phyloP scores from a whole-genome alignment of 2,329 filamentous ascomycete species.

The Dactylella cylindrospora region DNA sequence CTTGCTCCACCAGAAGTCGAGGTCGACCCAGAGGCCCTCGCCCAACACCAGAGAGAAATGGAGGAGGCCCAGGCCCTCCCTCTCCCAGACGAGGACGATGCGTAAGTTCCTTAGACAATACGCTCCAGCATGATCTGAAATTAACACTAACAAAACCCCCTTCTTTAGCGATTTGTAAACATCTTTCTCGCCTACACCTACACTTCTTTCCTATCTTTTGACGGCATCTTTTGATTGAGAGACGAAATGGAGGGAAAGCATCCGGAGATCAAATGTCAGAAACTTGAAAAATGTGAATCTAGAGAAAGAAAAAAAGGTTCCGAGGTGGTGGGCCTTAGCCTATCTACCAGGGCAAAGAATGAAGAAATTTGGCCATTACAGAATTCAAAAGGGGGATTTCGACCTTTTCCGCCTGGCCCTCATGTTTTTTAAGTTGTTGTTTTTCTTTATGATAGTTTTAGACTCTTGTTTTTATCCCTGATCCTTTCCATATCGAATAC shows the following conservation, averaged over 20 bases:
- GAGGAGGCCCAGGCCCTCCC: constrained; percentile 74
- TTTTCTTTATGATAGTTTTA: too few species aligned
- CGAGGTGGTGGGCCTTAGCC: too few species aligned
- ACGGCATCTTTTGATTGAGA: background rate
- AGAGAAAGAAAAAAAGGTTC: constrained; percentile 13
- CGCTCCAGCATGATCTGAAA: background rate
- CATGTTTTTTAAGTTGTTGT: too few species aligned
- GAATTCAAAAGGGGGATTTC: too few species aligned
- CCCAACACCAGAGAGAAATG: constrained; percentile 88
- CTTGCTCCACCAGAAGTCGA: constrained; percentile 89
- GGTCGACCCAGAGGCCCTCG: constrained; percentile 80
- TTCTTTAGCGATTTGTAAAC: constrained; percentile 48
- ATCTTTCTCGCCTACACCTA: background rate
- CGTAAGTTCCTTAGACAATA: constrained; percentile 52
- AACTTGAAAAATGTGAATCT: constrained; percentile 26
- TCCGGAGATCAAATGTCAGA: constrained; percentile 13
- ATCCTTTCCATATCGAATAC: too few species aligned
- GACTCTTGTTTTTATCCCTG: too few species aligned
- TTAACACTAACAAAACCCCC: constrained; percentile 13
- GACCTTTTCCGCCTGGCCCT: too few species aligned
- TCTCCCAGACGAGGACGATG: constrained; percentile 91
- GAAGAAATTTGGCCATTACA: too few species aligned
- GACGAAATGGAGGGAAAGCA: constrained; percentile 8
- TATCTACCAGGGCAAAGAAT: too few species aligned
- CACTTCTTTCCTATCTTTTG: constrained; percentile 4